These are phyloP conservation scores for Pinus albicaulis DNA, from an alignment of 75 land plant species.

Conservation along the genomic window DNA sequence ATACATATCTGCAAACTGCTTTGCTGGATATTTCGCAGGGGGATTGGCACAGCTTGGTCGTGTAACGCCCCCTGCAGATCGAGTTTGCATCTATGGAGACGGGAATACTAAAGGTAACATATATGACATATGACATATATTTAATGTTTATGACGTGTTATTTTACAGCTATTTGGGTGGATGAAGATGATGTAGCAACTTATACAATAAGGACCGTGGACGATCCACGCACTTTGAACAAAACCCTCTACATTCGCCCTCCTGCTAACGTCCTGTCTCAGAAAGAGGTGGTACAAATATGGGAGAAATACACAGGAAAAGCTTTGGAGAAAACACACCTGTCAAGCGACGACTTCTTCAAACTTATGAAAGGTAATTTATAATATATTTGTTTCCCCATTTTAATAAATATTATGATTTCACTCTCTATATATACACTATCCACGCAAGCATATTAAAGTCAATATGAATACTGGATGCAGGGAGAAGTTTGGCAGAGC, in stretches of 20 bases:
- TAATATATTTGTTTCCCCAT: too few species aligned
- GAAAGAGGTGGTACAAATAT: constrained; percentile 43
- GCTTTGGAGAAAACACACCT: constrained; percentile 30
- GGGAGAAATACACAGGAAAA: constrained; percentile 52
- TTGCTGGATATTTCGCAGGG: constrained; percentile 16
- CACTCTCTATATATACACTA: too few species aligned
- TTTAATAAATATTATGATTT: too few species aligned
- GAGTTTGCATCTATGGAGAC: constrained; percentile 28
- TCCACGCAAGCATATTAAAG: too few species aligned
- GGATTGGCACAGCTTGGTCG: constrained; percentile 28
- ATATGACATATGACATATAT: too few species aligned
- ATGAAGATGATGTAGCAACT: constrained; percentile 60
- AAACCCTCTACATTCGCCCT: constrained; percentile 49
- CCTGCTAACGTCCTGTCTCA: constrained; percentile 46
- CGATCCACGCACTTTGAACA: constrained; percentile 60
- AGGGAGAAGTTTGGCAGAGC: background rate
- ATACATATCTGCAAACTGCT: constrained; percentile 26
- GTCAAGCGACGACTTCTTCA: constrained; percentile 37
- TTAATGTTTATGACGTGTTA: too few species aligned
- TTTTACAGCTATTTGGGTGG: constrained; percentile 40
- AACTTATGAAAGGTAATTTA: background rate
- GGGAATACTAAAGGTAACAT: constrained; percentile 37
- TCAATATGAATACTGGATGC: too few species aligned
- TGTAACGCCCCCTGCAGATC: constrained; percentile 15
- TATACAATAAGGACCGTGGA: constrained; percentile 44